Percentiles rank a stretch among this genome's conserved stretches.
Evolutionary conservation across 305 asterid species (phyloP).

Genomic region (Fraxinus baroniana): DNA sequence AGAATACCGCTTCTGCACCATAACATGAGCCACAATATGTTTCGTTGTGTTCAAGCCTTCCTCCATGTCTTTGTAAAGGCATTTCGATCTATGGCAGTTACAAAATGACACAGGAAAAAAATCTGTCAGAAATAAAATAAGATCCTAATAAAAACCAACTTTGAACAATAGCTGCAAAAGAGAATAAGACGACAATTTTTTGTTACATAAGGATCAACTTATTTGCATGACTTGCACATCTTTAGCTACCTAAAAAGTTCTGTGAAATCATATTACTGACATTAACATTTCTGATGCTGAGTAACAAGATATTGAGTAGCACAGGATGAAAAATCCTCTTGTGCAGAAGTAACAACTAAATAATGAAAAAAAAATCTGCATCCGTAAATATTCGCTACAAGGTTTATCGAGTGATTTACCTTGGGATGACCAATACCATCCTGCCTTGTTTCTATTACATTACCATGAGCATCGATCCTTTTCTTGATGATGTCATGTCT

Average conservation of each 20-base stretch:
- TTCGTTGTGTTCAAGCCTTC: conserved; percentile 92
- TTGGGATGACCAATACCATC: conserved; percentile 86
- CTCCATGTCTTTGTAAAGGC: conserved; percentile 94
- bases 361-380: conserved; percentile 5
- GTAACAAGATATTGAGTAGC: conserved; percentile 22
- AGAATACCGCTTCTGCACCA: conserved; percentile 85
- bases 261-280: neutral
- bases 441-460: conserved; percentile 80
- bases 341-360: conserved; percentile 2
- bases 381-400: neutral
- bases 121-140: conserved; percentile 22
- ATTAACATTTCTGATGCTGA: conserved; percentile 14
- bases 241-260: neutral
- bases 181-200: neutral
- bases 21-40: conserved; percentile 97
- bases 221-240: neutral
- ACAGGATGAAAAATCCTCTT: conserved; percentile 17
- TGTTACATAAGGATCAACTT: neutral
- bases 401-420: conserved; percentile 47
- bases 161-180: neutral
- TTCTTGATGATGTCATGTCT: conserved; percentile 91
- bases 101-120: conserved; percentile 9
- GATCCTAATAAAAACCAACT: neutral
- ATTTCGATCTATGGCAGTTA: conserved; percentile 56
- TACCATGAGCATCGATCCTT: conserved; percentile 86